These are phyloP conservation scores for Sutorius australiensis DNA, from an alignment of 768 basidiomycete genomes.

Conservation along the genomic window DNA sequence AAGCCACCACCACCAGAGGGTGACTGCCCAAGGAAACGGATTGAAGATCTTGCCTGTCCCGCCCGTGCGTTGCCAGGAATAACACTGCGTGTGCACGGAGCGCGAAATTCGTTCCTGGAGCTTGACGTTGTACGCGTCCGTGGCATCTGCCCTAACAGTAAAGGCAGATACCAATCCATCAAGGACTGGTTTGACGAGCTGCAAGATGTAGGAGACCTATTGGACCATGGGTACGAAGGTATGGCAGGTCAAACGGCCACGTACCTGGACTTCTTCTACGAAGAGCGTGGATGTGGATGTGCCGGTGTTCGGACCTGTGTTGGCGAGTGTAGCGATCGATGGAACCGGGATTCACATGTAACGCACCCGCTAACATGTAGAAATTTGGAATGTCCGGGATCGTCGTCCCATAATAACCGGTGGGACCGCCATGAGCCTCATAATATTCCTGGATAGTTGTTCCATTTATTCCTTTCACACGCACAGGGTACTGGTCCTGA, in stretches of 20 bases:
- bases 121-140: slow-evolving; percentile 27
- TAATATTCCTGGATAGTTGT: slow-evolving; percentile 28
- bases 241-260: neutral
- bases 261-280: slow-evolving; percentile 29
- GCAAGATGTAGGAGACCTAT: slow-evolving; percentile 28
- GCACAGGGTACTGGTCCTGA: slow-evolving; percentile 21
- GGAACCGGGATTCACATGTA: neutral
- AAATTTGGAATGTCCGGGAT: slow-evolving; percentile 38
- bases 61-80: slow-evolving; percentile 40
- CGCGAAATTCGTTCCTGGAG: slow-evolving; percentile 17
- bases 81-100: slow-evolving; percentile 29
- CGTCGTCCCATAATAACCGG: slow-evolving; percentile 32
- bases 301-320: slow-evolving; percentile 26
- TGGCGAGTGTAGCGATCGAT: neutral
- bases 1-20: slow-evolving; percentile 35
- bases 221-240: neutral
- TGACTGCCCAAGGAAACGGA: slow-evolving; percentile 39
- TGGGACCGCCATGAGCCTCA: slow-evolving; percentile 29
- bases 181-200: slow-evolving; percentile 30
- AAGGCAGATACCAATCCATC: slow-evolving; percentile 22
- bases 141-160: slow-evolving; percentile 19
- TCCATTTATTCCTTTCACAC: slow-evolving; percentile 24
- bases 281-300: slow-evolving; percentile 25
- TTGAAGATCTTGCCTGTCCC: slow-evolving; percentile 36
- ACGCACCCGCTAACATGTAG: slow-evolving; percentile 30